Evolutionary conservation across 1,139 yeast species (phyloP).

Genomic region (Sugiyamaella neomexicana): DNA sequence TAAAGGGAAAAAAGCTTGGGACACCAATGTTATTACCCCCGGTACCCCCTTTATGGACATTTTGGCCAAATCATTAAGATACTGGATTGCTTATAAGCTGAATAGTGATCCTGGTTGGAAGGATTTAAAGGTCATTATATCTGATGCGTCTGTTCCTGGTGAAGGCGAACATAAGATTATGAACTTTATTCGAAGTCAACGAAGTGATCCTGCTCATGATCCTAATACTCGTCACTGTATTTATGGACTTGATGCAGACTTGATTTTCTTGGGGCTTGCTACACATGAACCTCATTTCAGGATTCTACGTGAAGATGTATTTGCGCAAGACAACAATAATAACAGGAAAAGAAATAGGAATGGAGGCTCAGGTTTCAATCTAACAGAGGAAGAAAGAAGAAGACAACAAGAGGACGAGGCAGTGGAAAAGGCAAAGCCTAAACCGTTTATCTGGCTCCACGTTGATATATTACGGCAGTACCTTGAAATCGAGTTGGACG

Average conservation of each 20-base stretch:
- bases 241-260: slow-evolving; percentile 96
- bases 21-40: slow-evolving; percentile 93
- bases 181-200: slow-evolving; percentile 85
- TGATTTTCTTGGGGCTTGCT: slow-evolving; percentile 93
- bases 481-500: slow-evolving; percentile 70
- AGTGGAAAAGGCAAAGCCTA: slow-evolving; percentile 59
- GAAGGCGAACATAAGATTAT: slow-evolving; percentile 99
- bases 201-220: slow-evolving; percentile 71
- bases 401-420: slow-evolving; percentile 56
- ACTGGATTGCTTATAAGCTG: slow-evolving; percentile 88
- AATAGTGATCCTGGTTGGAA: slow-evolving; percentile 93
- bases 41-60: slow-evolving; percentile 98
- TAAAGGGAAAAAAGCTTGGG: slow-evolving; percentile 61
- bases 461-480: slow-evolving; percentile 86
- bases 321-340: slow-evolving; percentile 66
- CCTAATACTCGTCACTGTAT: slow-evolving; percentile 93
- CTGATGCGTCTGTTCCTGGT: slow-evolving; percentile 99
- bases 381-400: slow-evolving; percentile 42
- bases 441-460: slow-evolving; percentile 94
- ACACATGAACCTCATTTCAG: slow-evolving; percentile 97
- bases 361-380: slow-evolving; percentile 22
- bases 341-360: slow-evolving; percentile 43
- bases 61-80: slow-evolving; percentile 78
- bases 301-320: slow-evolving; percentile 93
- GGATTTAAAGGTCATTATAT: slow-evolving; percentile 73